A percentile compares a stretch with the other conserved stretches of the same genome.
These are phyloP conservation scores for Ascomycota sp. DNA, from an alignment of 2,329 filamentous ascomycete species.

Conservation along the genomic window DNA sequence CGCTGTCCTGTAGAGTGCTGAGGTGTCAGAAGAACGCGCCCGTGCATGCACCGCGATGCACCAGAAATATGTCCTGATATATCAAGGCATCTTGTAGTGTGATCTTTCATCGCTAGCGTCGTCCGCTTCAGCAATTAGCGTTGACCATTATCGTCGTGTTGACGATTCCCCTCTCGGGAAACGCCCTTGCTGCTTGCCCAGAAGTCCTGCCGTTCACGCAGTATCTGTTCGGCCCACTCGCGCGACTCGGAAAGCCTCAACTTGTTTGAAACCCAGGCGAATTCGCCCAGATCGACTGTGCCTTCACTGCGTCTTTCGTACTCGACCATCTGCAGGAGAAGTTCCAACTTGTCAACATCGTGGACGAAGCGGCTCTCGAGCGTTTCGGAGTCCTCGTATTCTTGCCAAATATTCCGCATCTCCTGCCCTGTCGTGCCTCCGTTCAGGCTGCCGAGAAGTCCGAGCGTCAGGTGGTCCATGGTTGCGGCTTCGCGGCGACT, in stretches of 20 bases:
- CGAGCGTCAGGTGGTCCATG: conserved; percentile 71
- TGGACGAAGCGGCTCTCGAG: conserved; percentile 77
- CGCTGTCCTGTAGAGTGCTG: too few relatives aligned
- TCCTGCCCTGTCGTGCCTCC: conserved; percentile 46
- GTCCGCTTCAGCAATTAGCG: too few relatives aligned
- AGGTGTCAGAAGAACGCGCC: too few relatives aligned
- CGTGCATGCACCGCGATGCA: too few relatives aligned
- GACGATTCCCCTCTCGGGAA: conserved; percentile 8
- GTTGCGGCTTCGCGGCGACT: conserved; percentile 63
- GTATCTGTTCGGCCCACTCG: conserved; percentile 54
- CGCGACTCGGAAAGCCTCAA: conserved; percentile 59
- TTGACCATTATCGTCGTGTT: not conserved
- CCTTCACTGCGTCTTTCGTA: conserved; percentile 58
- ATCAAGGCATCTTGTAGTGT: too few relatives aligned
- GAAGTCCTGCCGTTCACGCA: conserved; percentile 52
- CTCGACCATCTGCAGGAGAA: conserved; percentile 86
- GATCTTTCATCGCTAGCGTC: too few relatives aligned
- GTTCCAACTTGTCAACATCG: conserved; percentile 91
- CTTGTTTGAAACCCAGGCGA: conserved; percentile 51
- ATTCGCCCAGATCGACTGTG: conserved; percentile 60
- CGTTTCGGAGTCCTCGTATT: conserved; percentile 78
- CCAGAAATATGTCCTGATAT: too few relatives aligned
- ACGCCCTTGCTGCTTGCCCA: conserved; percentile 29
- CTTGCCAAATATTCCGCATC: conserved; percentile 67
- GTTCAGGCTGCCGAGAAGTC: conserved; percentile 50